A percentile compares a stretch with the other conserved stretches of the same genome.
These are phyloP conservation scores for Aegilops tauschii DNA, from an alignment of 176 grass and related monocot genomes.

Conservation along the genomic window DNA sequence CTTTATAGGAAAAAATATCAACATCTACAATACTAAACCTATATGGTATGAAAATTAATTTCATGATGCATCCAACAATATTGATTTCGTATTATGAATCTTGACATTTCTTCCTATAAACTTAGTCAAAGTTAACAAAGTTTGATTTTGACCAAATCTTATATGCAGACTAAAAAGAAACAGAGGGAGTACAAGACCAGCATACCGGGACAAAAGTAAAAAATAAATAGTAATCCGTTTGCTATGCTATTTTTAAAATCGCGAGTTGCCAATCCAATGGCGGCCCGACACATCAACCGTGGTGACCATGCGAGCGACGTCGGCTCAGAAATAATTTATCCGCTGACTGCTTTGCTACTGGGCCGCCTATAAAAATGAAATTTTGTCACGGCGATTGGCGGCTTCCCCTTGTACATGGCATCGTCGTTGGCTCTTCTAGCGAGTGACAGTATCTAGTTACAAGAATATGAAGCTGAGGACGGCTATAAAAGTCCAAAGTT, in stretches of 20 bases:
- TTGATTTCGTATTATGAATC: too few relatives aligned
- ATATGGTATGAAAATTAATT: too few relatives aligned
- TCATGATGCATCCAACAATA: too few relatives aligned
- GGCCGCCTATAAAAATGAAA: not conserved
- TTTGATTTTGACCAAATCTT: too few relatives aligned
- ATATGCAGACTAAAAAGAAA: too few relatives aligned
- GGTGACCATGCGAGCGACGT: not conserved
- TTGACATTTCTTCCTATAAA: too few relatives aligned
- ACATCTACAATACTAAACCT: too few relatives aligned
- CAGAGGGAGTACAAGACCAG: too few relatives aligned
- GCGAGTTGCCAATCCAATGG: conserved; percentile 3
- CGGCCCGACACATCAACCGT: conserved; percentile 11
- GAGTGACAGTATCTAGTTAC: not conserved
- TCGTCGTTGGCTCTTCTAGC: not conserved
- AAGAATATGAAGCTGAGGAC: not conserved
- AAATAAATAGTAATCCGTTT: not conserved
- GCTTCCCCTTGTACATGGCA: too few relatives aligned
- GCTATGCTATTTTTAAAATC: not conserved
- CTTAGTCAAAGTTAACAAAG: too few relatives aligned
- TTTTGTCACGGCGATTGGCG: not conserved
- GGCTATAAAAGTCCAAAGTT: not conserved
- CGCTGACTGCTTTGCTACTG: not conserved
- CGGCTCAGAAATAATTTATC: conserved; percentile 4
- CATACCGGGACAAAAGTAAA: not conserved
- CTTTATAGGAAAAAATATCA: too few relatives aligned